These are phyloP conservation scores for Suillus subalutaceus DNA, from an alignment of 768 basidiomycete genomes.

Conservation along the genomic window DNA sequence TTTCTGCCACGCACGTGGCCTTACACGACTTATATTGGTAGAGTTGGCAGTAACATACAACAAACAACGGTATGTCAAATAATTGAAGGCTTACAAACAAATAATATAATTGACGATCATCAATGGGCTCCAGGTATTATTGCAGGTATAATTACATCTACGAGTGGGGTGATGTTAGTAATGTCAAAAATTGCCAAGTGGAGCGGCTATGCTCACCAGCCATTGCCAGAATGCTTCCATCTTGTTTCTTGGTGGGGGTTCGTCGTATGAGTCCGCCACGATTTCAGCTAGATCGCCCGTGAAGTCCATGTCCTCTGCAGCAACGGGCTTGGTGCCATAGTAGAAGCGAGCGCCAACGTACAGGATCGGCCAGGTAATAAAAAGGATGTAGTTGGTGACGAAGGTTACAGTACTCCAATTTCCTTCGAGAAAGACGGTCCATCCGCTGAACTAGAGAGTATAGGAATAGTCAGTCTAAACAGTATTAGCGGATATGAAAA, in stretches of 20 bases:
- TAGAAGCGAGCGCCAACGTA: slow-evolving; percentile 63
- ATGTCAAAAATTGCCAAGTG: not conserved
- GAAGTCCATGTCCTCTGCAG: slow-evolving; percentile 82
- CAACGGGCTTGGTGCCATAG: slow-evolving; percentile 26
- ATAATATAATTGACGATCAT: not conserved
- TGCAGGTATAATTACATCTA: slow-evolving; percentile 10
- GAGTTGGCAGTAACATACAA: too few species aligned
- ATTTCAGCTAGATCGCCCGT: slow-evolving; percentile 68
- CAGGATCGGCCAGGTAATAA: slow-evolving; percentile 70
- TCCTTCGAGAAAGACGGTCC: slow-evolving; percentile 52
- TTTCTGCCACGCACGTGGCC: too few species aligned
- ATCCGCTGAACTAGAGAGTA: slow-evolving; percentile 48
- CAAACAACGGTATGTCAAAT: too few species aligned
- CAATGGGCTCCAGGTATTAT: not conserved
- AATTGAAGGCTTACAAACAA: not conserved
- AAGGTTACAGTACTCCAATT: slow-evolving; percentile 65
- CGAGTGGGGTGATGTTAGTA: not conserved
- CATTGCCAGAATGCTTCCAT: slow-evolving; percentile 75
- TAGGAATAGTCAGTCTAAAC: slow-evolving; percentile 41
- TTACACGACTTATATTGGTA: too few species aligned
- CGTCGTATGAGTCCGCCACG: slow-evolving; percentile 71
- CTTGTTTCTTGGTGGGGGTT: slow-evolving; percentile 69
- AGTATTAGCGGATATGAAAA: not conserved
- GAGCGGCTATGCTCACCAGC: slow-evolving; percentile 55
- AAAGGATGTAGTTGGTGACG: slow-evolving; percentile 81